Percentiles rank a stretch among this genome's conserved stretches.
Conservation (phyloP, 805 yeast genomes). For the Kodamaea kaohsiungensis region DNA sequence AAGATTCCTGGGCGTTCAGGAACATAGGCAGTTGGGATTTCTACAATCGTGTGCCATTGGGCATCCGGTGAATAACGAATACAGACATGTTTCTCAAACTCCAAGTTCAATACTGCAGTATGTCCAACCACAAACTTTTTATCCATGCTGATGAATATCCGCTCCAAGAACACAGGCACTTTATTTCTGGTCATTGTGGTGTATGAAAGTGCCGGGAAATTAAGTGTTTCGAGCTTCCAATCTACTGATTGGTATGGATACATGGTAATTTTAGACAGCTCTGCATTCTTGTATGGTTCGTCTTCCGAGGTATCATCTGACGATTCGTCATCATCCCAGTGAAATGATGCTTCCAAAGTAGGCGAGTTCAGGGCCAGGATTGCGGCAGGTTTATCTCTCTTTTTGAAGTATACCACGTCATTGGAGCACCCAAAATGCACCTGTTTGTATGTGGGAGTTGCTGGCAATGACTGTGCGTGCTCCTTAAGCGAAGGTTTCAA, state of each 20-base stretch:
- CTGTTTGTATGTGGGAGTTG: slow-evolving; percentile 61
- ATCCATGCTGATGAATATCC: slow-evolving; percentile 58
- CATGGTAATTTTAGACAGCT: slow-evolving; percentile 3
- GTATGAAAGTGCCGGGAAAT: slow-evolving; percentile 49
- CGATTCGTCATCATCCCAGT: slow-evolving; percentile 9
- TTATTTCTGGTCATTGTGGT: slow-evolving; percentile 43
- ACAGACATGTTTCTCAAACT: slow-evolving; percentile 66
- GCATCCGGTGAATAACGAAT: slow-evolving; percentile 74
- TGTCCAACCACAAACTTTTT: slow-evolving; percentile 65
- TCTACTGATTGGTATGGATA: slow-evolving; percentile 17
- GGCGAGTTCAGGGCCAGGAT: slow-evolving; percentile 73
- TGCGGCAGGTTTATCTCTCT: slow-evolving; percentile 73
- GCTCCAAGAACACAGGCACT: slow-evolving; percentile 60
- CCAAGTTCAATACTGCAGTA: slow-evolving; percentile 73
- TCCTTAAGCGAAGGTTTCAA: slow-evolving; percentile 73
- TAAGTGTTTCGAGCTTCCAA: slow-evolving; percentile 47
- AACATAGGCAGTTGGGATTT: slow-evolving; percentile 62
- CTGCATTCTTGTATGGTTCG: slow-evolving; percentile 7
- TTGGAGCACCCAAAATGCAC: slow-evolving; percentile 77
- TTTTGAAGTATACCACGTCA: slow-evolving; percentile 72
- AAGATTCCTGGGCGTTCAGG: slow-evolving; percentile 55
- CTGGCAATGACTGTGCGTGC: slow-evolving; percentile 38
- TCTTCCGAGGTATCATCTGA: slow-evolving; percentile 14
- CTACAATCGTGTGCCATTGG: slow-evolving; percentile 71
- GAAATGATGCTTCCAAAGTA: slow-evolving; percentile 9